A percentile compares a stretch with the other conserved stretches of the same genome.
phyloP scores from a whole-genome alignment of 352 stramenopile species.

The Phytophthora capsici region DNA sequence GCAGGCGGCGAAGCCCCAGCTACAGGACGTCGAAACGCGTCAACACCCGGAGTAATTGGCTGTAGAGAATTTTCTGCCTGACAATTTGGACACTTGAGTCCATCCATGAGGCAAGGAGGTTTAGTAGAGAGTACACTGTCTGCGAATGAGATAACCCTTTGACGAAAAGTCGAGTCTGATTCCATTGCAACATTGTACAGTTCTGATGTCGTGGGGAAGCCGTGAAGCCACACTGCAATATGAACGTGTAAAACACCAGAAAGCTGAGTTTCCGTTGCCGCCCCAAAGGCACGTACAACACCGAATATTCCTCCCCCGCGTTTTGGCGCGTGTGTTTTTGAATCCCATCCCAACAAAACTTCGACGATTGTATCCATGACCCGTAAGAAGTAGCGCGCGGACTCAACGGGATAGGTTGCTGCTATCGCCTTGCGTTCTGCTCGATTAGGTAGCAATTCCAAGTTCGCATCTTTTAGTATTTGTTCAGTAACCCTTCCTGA shows the following conservation, averaged over 20 bases:
- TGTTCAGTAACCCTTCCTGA: not conserved
- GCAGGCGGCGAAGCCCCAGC: not conserved
- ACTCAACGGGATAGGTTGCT: constrained; percentile 20
- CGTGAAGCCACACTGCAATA: constrained; percentile 35
- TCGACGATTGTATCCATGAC: constrained; percentile 28
- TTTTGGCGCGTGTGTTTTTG: not conserved
- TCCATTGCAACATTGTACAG: not conserved
- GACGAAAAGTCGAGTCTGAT: no score
- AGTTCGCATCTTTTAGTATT: not conserved
- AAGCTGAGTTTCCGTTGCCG: constrained; percentile 31
- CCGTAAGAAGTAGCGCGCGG: constrained; percentile 27
- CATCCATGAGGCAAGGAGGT: not conserved
- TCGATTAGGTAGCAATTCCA: not conserved
- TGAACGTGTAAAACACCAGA: constrained; percentile 33
- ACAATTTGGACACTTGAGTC: not conserved
- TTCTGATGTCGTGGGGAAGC: constrained; percentile 24
- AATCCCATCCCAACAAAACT: constrained; percentile 24
- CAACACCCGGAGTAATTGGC: not conserved
- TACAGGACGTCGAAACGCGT: not conserved
- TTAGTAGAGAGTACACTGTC: not conserved
- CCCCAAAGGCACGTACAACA: constrained; percentile 28
- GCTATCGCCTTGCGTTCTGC: constrained; percentile 19
- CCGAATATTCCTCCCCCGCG: constrained; percentile 31
- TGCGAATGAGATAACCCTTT: not conserved
- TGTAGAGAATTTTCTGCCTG: not conserved